Conservation (phyloP, 257 asterid genomes). For the Dorcoceras hygrometricum region DNA sequence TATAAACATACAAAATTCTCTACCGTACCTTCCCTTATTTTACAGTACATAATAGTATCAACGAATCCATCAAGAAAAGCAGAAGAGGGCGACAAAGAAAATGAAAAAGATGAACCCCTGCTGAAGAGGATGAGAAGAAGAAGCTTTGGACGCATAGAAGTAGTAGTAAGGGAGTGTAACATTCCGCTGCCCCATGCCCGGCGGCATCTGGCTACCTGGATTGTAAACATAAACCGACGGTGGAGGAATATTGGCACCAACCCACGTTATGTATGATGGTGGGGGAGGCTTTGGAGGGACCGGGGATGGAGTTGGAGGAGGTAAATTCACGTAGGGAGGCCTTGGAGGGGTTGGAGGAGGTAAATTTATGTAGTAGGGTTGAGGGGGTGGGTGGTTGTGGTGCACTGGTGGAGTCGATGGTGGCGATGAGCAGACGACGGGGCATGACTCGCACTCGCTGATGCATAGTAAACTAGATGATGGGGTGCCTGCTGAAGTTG, state of each 20-base stretch:
- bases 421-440: slow-evolving; percentile 72
- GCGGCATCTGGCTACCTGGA: slow-evolving; percentile 41
- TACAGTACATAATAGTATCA: too few species aligned
- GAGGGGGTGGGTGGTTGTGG: slow-evolving; percentile 39
- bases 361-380: slow-evolving; percentile 32
- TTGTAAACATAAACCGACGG: slow-evolving; percentile 28
- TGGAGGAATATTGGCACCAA: slow-evolving; percentile 28
- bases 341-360: slow-evolving; percentile 38
- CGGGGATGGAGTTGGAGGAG: slow-evolving; percentile 36
- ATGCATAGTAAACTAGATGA: slow-evolving; percentile 52
- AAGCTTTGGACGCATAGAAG: slow-evolving; percentile 52
- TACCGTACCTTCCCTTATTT: too few species aligned
- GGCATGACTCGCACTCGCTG: slow-evolving; percentile 69
- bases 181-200: slow-evolving; percentile 47
- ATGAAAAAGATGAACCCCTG: slow-evolving; percentile 32
- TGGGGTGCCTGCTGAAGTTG: slow-evolving; percentile 21
- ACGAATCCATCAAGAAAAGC: too few species aligned
- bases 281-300: slow-evolving; percentile 36
- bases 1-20: too few species aligned
- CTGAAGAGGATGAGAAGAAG: slow-evolving; percentile 24
- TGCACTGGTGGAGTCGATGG: slow-evolving; percentile 44
- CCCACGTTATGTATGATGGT: slow-evolving; percentile 19
- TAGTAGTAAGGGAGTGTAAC: slow-evolving; percentile 65
- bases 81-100: slow-evolving; percentile 22
- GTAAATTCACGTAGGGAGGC: slow-evolving; percentile 35